Percentiles rank a stretch among this genome's conserved stretches.
Evolutionary conservation across 2,329 filamentous ascomycete species (phyloP).

Genomic region (Tolypocladium paradoxum): DNA sequence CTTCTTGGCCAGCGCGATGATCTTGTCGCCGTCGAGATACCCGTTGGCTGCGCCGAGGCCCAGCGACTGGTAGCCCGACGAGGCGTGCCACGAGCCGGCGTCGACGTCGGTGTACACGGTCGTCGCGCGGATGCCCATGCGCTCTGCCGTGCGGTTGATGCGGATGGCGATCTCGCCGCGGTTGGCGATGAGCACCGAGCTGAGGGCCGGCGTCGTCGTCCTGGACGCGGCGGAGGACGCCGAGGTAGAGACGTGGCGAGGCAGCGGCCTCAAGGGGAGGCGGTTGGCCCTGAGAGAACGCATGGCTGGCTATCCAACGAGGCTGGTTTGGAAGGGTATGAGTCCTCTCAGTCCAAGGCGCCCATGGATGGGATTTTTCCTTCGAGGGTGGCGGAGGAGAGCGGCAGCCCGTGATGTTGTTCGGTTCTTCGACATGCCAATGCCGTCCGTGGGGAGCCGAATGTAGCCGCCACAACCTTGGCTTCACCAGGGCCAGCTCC

Average conservation of each 20-base stretch:
- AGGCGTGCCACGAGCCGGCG: constrained; percentile 74
- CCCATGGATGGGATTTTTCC: neutral
- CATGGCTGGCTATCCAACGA: constrained; percentile 26
- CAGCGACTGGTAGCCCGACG: constrained; percentile 72
- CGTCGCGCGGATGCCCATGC: constrained; percentile 84
- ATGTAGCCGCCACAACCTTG: constrained; percentile 16
- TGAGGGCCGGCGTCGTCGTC: constrained; percentile 44
- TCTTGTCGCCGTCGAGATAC: constrained; percentile 88
- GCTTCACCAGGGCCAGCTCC: neutral
- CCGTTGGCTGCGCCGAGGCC: constrained; percentile 74
- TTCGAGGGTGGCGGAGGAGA: neutral
- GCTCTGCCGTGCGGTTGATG: constrained; percentile 77
- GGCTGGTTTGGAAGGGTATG: neutral
- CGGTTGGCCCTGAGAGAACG: constrained; percentile 43
- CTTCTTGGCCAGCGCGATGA: constrained; percentile 77
- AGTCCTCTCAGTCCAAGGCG: neutral
- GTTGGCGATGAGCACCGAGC: constrained; percentile 89
- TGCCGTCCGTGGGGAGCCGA: constrained; percentile 21
- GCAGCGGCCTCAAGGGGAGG: constrained; percentile 33
- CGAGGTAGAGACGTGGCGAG: constrained; percentile 22
- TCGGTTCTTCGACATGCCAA: neutral
- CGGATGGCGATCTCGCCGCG: constrained; percentile 93
- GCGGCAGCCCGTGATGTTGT: neutral
- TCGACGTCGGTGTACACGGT: constrained; percentile 94
- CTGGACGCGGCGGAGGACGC: constrained; percentile 21